These are phyloP conservation scores for Balamuthia mandrillaris DNA, from an alignment of 208 protist genomes.

Conservation along the genomic window DNA sequence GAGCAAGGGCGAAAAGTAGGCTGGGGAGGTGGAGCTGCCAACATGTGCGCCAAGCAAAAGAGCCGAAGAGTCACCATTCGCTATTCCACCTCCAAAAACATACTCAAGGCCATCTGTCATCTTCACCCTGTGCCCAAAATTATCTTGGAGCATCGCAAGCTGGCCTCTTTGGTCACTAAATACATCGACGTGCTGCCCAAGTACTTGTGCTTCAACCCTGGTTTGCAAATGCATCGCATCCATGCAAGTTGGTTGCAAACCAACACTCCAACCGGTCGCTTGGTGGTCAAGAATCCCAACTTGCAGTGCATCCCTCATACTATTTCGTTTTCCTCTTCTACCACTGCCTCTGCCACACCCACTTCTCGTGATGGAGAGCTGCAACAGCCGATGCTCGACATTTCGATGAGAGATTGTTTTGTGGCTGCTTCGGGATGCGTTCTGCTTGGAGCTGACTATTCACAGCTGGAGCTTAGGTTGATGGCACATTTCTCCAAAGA, in stretches of 20 bases:
- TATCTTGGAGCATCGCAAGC: conserved; percentile 25
- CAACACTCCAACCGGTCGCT: neutral
- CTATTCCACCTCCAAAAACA: neutral
- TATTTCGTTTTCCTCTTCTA: too few species aligned
- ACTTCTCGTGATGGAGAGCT: neutral
- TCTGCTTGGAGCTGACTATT: conserved; percentile 19
- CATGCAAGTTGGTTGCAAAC: conserved; percentile 23
- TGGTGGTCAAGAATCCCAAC: conserved; percentile 25
- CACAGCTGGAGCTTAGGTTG: conserved; percentile 19
- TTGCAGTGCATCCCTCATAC: conserved; percentile 13
- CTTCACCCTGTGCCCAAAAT: neutral
- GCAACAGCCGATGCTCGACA: neutral
- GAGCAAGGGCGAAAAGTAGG: neutral
- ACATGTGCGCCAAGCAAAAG: neutral
- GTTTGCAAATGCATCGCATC: neutral
- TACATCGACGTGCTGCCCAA: conserved; percentile 37
- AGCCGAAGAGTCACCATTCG: neutral
- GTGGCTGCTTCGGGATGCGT: neutral
- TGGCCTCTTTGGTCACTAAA: conserved; percentile 5
- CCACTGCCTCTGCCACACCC: neutral
- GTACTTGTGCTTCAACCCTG: neutral
- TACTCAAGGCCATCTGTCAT: neutral
- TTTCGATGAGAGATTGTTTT: neutral
- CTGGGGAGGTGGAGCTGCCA: neutral
- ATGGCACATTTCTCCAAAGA: conserved; percentile 37